A percentile compares a stretch with the other conserved stretches of the same genome.
These are phyloP conservation scores for Polyporus arcularius DNA, from an alignment of 768 basidiomycete genomes.

Conservation along the genomic window DNA sequence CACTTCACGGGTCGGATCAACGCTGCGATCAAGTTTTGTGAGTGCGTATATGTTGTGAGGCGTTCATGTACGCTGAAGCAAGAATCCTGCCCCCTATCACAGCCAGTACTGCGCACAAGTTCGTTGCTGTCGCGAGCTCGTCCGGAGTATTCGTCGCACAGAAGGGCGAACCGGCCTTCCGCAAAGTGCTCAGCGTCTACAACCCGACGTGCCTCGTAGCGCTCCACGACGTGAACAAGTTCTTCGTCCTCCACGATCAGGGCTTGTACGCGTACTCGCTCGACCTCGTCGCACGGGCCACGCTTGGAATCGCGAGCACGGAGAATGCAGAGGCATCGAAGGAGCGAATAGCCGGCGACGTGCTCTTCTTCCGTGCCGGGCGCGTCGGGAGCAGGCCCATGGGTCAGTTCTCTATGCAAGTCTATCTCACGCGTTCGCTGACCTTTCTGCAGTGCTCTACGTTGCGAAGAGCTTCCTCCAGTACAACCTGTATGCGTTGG, in stretches of 20 bases:
- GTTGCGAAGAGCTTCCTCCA: slow-evolving; percentile 64
- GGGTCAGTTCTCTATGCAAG: slow-evolving; percentile 40
- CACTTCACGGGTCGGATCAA: slow-evolving; percentile 60
- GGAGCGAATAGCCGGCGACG: slow-evolving; percentile 61
- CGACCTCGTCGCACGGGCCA: slow-evolving; percentile 65
- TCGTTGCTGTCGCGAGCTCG: slow-evolving; percentile 64
- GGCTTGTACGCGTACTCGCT: slow-evolving; percentile 68
- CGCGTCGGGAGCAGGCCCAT: slow-evolving; percentile 54
- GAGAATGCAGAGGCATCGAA: slow-evolving; percentile 54
- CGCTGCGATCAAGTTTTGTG: slow-evolving; percentile 61
- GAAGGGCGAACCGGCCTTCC: slow-evolving; percentile 62
- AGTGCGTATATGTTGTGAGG: slow-evolving; percentile 35
- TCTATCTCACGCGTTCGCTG: background rate
- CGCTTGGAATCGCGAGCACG: slow-evolving; percentile 46
- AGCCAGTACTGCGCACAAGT: slow-evolving; percentile 55
- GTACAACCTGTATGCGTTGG: slow-evolving; percentile 59
- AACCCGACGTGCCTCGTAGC: slow-evolving; percentile 58
- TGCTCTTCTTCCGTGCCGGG: slow-evolving; percentile 64
- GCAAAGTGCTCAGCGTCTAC: slow-evolving; percentile 51
- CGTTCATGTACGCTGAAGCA: too few relatives aligned
- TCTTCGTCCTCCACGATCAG: slow-evolving; percentile 64
- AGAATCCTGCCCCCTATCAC: background rate
- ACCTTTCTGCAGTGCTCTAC: slow-evolving; percentile 58
- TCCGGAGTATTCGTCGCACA: slow-evolving; percentile 70
- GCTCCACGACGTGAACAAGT: slow-evolving; percentile 61